Evolutionary conservation across 106 monocot species (phyloP).

Genomic region (Hemerocallis citrina): DNA sequence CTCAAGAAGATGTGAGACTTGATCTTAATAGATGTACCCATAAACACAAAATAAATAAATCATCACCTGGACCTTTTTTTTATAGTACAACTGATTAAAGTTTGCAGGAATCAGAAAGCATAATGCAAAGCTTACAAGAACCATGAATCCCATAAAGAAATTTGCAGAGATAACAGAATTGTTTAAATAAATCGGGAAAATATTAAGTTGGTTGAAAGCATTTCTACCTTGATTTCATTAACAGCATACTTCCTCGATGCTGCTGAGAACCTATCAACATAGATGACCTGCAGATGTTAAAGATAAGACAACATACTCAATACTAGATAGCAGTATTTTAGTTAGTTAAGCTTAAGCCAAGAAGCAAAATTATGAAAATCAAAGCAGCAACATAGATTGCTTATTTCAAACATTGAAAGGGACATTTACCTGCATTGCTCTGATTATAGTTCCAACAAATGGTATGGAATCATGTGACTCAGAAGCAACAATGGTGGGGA

Average conservation of each 20-base stretch:
- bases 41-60: too few relatives aligned
- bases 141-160: too few relatives aligned
- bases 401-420: neutral
- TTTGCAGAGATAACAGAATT: neutral
- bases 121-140: neutral
- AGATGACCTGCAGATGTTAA: slow-evolving; percentile 64
- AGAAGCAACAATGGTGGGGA: slow-evolving; percentile 92
- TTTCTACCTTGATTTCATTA: slow-evolving; percentile 89
- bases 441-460: slow-evolving; percentile 90
- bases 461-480: slow-evolving; percentile 90
- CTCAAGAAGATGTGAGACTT: too few relatives aligned
- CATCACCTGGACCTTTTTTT: neutral
- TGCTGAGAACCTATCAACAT: slow-evolving; percentile 93
- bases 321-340: neutral
- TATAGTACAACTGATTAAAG: neutral
- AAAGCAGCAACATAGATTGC: too few relatives aligned
- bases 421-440: slow-evolving; percentile 84
- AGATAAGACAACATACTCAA: too few relatives aligned
- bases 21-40: too few relatives aligned
- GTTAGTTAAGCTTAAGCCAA: neutral
- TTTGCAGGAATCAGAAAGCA: neutral
- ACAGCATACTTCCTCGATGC: slow-evolving; percentile 77
- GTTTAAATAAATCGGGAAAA: neutral
- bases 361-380: neutral
- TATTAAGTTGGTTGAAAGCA: neutral